Evolutionary conservation across 2,329 filamentous ascomycete genomes (phyloP).

Genomic region (Aspergillus sclerotialis): DNA sequence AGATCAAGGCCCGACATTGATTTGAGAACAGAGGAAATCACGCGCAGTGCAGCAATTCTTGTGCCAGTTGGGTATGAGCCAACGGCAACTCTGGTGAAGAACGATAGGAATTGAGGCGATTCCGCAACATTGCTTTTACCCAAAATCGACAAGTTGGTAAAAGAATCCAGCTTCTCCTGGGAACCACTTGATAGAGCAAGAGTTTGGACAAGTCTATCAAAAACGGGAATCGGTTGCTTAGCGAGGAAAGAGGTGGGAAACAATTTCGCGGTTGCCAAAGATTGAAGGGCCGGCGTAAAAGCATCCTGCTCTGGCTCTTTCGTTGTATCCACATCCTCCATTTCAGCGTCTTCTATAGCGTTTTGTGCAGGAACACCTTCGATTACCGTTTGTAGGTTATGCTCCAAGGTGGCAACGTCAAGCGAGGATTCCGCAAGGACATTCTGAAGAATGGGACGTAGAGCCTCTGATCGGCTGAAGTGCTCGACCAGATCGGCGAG

Average conservation of each 20-base stretch:
- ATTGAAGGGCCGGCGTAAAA: constrained; percentile 27
- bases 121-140: constrained; percentile 42
- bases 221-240: constrained; percentile 24
- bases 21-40: constrained; percentile 50
- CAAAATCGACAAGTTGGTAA: constrained; percentile 32
- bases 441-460: constrained; percentile 59
- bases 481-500: constrained; percentile 61
- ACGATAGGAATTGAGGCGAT: constrained; percentile 63
- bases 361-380: constrained; percentile 50
- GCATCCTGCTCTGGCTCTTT: constrained; percentile 19
- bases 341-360: constrained; percentile 43
- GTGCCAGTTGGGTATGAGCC: constrained; percentile 63
- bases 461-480: constrained; percentile 54
- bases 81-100: constrained; percentile 69
- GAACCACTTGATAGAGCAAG: constrained; percentile 29
- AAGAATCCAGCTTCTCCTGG: constrained; percentile 23
- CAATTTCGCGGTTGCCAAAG: constrained; percentile 20
- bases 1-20: constrained; percentile 44
- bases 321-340: constrained; percentile 38
- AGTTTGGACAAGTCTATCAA: constrained; percentile 30
- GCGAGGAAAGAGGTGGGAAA: constrained; percentile 33
- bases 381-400: constrained; percentile 65
- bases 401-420: constrained; percentile 67
- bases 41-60: constrained; percentile 61
- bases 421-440: constrained; percentile 61